Evolutionary conservation across 106 monocot genomes (phyloP).

Genomic region (Dendrobium catenatum): DNA sequence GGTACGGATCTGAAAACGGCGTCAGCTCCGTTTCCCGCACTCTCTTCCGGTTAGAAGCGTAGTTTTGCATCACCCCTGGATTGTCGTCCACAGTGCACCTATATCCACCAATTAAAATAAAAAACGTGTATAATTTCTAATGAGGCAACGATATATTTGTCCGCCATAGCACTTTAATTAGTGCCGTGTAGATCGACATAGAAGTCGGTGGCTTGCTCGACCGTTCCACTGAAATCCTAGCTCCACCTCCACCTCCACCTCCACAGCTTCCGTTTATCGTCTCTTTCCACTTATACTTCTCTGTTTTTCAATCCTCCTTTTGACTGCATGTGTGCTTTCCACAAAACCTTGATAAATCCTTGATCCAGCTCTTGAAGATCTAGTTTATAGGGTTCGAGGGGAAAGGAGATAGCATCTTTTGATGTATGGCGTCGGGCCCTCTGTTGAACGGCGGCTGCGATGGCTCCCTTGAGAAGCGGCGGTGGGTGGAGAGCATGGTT

Average conservation of each 20-base stretch:
- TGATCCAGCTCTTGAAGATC: not conserved
- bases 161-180: not conserved
- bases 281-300: not conserved
- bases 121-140: too few relatives aligned
- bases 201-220: not conserved
- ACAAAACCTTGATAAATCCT: not conserved
- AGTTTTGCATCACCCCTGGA: too few relatives aligned
- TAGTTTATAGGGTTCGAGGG: not conserved
- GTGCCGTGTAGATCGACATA: not conserved
- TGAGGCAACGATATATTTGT: too few relatives aligned
- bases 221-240: conserved; percentile 3
- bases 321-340: not conserved
- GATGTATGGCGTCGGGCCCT: conserved; percentile 10
- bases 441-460: conserved; percentile 6
- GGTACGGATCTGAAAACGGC: too few relatives aligned
- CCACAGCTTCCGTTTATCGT: too few relatives aligned
- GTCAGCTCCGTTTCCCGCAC: too few relatives aligned
- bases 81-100: too few relatives aligned
- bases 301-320: not conserved
- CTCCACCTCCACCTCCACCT: not conserved
- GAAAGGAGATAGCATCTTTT: not conserved
- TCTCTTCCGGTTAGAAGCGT: too few relatives aligned
- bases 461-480: conserved; percentile 28
- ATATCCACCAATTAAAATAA: too few relatives aligned
- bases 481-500: conserved; percentile 41